Evolutionary conservation across 352 stramenopile species (phyloP).

Genomic region (Phytophthora crassamura): DNA sequence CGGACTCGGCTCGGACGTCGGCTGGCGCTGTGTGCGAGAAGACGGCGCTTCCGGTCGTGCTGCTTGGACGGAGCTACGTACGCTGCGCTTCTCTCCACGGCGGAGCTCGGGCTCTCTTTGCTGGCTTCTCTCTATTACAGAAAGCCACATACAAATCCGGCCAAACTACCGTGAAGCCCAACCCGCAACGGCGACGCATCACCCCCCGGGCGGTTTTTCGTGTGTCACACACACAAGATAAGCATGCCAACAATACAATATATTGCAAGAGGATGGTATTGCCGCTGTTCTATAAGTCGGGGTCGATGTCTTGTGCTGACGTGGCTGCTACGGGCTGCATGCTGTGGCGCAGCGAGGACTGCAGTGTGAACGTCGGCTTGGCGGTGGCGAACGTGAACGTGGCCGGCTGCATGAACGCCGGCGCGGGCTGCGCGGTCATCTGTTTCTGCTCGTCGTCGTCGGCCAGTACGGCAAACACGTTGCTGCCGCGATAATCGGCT

Average conservation of each 20-base stretch:
- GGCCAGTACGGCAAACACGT: conserved; percentile 73
- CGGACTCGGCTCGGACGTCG: conserved; percentile 3
- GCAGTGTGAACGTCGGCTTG: conserved; percentile 33
- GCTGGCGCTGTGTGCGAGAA: conserved; percentile 11
- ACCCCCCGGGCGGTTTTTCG: too few species aligned
- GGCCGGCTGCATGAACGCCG: conserved; percentile 67
- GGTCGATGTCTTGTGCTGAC: conserved; percentile 50
- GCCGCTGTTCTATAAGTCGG: conserved; percentile 61
- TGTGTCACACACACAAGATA: too few species aligned
- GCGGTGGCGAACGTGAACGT: conserved; percentile 65
- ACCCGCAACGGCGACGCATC: conserved; percentile 28
- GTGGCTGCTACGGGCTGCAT: conserved; percentile 16
- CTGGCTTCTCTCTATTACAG: conserved; percentile 37
- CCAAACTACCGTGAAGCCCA: conserved; percentile 11
- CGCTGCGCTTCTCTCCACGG: conserved; percentile 27
- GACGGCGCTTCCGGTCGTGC: conserved; percentile 27
- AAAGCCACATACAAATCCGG: conserved; percentile 31
- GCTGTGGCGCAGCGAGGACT: conserved; percentile 30
- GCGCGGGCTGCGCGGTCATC: conserved; percentile 12
- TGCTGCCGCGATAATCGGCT: conserved; percentile 45
- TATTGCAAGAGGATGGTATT: not conserved
- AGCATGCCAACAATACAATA: too few species aligned
- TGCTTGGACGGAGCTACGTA: not conserved
- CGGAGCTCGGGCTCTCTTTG: conserved; percentile 9
- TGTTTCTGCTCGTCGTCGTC: conserved; percentile 52